These are phyloP conservation scores for Naematelia encephala DNA, from an alignment of 768 basidiomycete species.

Conservation along the genomic window DNA sequence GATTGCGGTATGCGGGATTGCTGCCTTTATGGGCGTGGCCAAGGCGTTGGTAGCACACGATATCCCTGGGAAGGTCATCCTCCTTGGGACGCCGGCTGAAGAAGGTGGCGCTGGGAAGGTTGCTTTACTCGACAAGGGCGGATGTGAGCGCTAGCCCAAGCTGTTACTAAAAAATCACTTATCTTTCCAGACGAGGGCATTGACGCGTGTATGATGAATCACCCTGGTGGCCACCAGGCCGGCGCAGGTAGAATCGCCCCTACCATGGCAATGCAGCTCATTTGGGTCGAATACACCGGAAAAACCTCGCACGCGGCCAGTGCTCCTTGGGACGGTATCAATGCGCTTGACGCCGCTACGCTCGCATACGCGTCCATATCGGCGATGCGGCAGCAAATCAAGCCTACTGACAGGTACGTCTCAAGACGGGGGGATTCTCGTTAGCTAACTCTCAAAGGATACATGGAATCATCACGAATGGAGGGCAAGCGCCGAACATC, in stretches of 20 bases:
- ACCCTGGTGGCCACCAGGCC: conserved; percentile 37
- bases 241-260: too few species aligned
- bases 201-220: conserved; percentile 41
- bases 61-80: conserved; percentile 21
- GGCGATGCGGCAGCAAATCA: conserved; percentile 30
- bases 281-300: conserved; percentile 29
- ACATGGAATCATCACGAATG: too few species aligned
- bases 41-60: conserved; percentile 22
- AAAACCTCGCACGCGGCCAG: conserved; percentile 15
- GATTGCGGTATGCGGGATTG: conserved; percentile 23
- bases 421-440: too few species aligned
- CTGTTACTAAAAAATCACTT: too few species aligned
- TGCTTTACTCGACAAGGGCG: conserved; percentile 18
- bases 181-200: conserved; percentile 35
- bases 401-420: too few species aligned
- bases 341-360: conserved; percentile 34
- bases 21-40: conserved; percentile 18
- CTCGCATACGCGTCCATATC: conserved; percentile 25
- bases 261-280: too few species aligned
- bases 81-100: conserved; percentile 29
- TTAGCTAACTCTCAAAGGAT: too few species aligned
- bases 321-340: conserved; percentile 32
- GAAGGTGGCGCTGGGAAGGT: conserved; percentile 33
- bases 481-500: too few species aligned
- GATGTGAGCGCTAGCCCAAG: too few species aligned